These are phyloP conservation scores for Yarrowia porcina DNA, from an alignment of 805 yeast species.

Conservation along the genomic window DNA sequence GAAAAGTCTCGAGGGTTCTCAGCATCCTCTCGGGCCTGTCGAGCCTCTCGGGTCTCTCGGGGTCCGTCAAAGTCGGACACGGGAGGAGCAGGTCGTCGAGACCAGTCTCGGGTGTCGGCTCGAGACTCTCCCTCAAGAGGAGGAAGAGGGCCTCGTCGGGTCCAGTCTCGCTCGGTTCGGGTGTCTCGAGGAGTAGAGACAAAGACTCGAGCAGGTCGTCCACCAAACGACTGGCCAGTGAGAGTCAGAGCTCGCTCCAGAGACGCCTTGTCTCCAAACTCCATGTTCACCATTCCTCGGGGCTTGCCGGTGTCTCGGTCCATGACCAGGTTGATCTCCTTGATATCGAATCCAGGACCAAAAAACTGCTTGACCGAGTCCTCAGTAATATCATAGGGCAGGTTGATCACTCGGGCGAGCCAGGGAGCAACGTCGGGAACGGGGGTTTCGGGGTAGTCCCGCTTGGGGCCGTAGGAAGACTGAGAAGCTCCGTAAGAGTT, in stretches of 20 bases:
- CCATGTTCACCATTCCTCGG: conserved; percentile 88
- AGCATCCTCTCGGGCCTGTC: conserved; percentile 35
- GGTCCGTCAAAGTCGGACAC: conserved; percentile 15
- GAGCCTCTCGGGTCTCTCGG: conserved; percentile 35
- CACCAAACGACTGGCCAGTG: conserved; percentile 67
- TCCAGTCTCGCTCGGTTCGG: conserved; percentile 25
- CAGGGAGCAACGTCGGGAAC: conserved; percentile 90
- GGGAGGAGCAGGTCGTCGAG: conserved; percentile 41
- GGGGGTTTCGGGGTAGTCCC: conserved; percentile 46
- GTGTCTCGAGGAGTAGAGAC: conserved; percentile 57
- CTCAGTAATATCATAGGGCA: conserved; percentile 79
- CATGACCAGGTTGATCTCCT: conserved; percentile 67
- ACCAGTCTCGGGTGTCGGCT: conserved; percentile 42
- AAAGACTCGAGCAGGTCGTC: conserved; percentile 65
- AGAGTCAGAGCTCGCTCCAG: conserved; percentile 70
- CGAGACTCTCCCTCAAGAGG: conserved; percentile 34
- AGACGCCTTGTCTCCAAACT: conserved; percentile 77
- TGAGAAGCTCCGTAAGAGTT: conserved; percentile 36
- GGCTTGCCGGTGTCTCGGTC: conserved; percentile 64
- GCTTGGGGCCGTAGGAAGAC: conserved; percentile 20
- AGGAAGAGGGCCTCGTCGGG: conserved; percentile 41
- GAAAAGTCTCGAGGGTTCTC: conserved; percentile 34
- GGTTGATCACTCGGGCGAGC: conserved; percentile 82
- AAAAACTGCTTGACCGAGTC: conserved; percentile 43
- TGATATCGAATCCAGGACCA: conserved; percentile 48